These are phyloP conservation scores for Irpex lacteus DNA, from an alignment of 1,284 basidiomycete species.

Conservation along the genomic window DNA sequence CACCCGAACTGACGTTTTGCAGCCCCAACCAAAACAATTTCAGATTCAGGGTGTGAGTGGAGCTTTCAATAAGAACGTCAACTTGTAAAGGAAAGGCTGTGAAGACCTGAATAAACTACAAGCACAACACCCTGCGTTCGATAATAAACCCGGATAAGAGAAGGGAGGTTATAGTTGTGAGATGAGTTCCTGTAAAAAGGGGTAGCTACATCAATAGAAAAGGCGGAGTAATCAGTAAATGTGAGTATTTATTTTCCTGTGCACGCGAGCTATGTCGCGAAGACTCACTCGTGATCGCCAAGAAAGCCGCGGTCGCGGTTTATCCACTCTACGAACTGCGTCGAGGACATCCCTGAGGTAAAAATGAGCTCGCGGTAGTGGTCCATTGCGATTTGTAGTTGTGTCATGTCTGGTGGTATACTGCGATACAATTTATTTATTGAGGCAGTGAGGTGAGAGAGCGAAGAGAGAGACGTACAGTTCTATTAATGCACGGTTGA, in stretches of 20 bases:
- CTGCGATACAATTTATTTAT: conserved; percentile 11
- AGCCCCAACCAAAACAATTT: neutral
- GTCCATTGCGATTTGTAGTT: conserved; percentile 23
- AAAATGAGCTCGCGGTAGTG: conserved; percentile 29
- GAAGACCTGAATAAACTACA: too few species aligned
- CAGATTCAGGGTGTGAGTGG: neutral
- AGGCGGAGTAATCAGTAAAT: neutral
- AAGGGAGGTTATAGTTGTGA: conserved; percentile 4
- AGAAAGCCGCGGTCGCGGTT: conserved; percentile 24
- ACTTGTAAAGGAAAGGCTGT: neutral
- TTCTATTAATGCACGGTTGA: conserved; percentile 31
- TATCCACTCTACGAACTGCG: conserved; percentile 19
- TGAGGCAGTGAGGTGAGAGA: neutral
- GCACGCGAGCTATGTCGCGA: neutral
- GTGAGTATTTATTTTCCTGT: too few species aligned
- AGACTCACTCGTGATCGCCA: conserved; percentile 27
- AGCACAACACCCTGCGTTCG: too few species aligned
- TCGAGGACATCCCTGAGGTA: conserved; percentile 21
- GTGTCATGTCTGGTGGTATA: conserved; percentile 24
- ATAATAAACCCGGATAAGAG: neutral
- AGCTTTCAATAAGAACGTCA: neutral
- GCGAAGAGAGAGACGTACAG: conserved; percentile 21
- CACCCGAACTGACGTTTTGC: neutral
- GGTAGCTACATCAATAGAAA: conserved; percentile 1
- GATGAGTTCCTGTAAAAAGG: conserved; percentile 10